Evolutionary conservation across 768 basidiomycete species (phyloP).

Genomic region (Russula earlei): DNA sequence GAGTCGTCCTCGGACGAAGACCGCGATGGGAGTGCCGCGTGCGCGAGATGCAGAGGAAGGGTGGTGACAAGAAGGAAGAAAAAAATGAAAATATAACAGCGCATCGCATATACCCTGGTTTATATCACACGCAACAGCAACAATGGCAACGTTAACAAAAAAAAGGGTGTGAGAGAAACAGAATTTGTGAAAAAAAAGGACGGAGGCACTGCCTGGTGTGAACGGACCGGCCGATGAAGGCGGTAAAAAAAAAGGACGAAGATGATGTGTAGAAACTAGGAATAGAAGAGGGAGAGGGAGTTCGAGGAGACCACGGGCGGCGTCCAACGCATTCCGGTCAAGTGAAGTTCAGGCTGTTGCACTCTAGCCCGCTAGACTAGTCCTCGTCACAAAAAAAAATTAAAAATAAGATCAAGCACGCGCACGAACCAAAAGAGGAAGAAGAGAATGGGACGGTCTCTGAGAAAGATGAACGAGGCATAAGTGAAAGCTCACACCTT

Average conservation of each 20-base stretch:
- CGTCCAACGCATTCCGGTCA: neutral
- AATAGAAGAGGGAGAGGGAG: neutral
- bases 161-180: neutral
- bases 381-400: neutral
- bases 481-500: too few relatives aligned
- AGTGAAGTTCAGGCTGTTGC: neutral
- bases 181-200: neutral
- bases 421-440: too few relatives aligned
- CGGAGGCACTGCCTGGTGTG: conserved; percentile 9
- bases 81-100: neutral
- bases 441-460: too few relatives aligned
- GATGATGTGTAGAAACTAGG: neutral
- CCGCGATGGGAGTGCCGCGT: neutral
- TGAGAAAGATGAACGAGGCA: too few relatives aligned
- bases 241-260: neutral
- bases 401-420: neutral
- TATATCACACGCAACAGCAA: neutral
- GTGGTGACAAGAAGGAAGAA: neutral
- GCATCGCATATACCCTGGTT: neutral
- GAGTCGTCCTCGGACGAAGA: neutral
- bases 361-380: conserved; percentile 26
- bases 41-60: neutral
- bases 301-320: neutral
- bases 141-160: neutral
- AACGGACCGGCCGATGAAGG: conserved; percentile 12